Evolutionary conservation across 371 early-diverging fungal genomes (phyloP), one percentile per base, ranked within the genome.

Genomic region (Neoconidiobolus thromboides): DNA sequence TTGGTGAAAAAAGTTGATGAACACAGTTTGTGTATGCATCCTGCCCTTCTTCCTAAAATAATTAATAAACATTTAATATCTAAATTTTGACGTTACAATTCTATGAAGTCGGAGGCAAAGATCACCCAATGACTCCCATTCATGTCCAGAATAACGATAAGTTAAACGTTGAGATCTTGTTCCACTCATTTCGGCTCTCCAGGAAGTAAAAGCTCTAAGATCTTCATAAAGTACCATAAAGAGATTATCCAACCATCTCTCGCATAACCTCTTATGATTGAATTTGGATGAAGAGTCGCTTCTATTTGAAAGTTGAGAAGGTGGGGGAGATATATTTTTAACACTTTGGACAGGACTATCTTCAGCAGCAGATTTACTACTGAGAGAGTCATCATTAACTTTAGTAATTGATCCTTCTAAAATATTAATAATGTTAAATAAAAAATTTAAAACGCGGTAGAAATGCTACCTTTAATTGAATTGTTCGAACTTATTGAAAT

Each of bases 151-250:
- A 69, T 90, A 90, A 43, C 89, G 83, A 65, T 87, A 88, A 41
- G 85, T 73, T 67, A 86, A 71, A 48, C 83, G 82, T 63, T 86
- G 82, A 5, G 79, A 77, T 12, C 80, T 80, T 46, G 79, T 73
- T 55, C 75, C 79, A 38, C 77, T 67, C 59, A 83, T 74, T 62
- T 85, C 85, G 2, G 87, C 77, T 60, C 83, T 70, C 84, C 86
- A 87, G 62, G 82, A 79, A 0, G 95, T 91, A 69, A 93, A 96
- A 15, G 89, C 82, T 40, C 96, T 84, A 57, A 96, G 73, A 65
- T 96, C 96, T 67, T 91, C 94, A 63, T 93, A 97, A 47, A 97
- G 71, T 2, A 96, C 91, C 94, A 95, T 93, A 61, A 96, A 95
- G 47, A 94, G 74, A 68, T 94, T 92, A 69, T 97, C 97, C 64